Base-by-base conservation (phyloP, 768 basidiomycete species). In the Tricholoma matsutake region DNA sequence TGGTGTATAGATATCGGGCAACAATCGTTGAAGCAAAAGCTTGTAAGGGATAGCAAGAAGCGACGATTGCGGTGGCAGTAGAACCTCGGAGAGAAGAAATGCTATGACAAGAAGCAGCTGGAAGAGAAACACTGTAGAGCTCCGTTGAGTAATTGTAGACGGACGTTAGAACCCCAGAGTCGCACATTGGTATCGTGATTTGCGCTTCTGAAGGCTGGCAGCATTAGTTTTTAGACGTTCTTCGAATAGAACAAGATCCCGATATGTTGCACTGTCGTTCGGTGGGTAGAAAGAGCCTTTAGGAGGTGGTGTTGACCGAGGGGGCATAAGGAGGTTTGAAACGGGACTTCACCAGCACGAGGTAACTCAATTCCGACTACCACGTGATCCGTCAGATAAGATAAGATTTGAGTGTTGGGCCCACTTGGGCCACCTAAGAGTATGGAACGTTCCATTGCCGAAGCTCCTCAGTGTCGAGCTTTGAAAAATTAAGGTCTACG, bases 191-290 rank as follows among this genome's bases (percentile, higher is more conserved):
- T 95, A 95, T 61, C 91, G 83, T 28, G 85, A 81, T 73, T 95
- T 95, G 59, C 93, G 79, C 29, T 84, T 82, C 67, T 90, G 88
- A 14, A 96, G 78, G 62, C 81, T 84, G n/a, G 88, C 84, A 5
- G 93, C 94, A 69, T 91, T 98, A 18, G 91, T 89, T 78, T 97
- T 97, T 61, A 99, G 85, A n/a, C 96, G 83, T 71, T 98, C 96
- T 76, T 99, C 96, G 62, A 98, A 98, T 49, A 94, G 78, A 22
- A 98, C 82, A 13, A 99, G 78, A 71, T 99, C 96, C 49, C 90
- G 80, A 73, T 90, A 93, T 1, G 94, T 95, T 11, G 88, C 81
- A 55, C 80, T 80, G 72, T 96, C 94, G 67, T 86, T 86, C 37
- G 87, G 76, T 0, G 93, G 91, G 63, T 75, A 73, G 25, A 72